Percentiles rank a stretch among this genome's conserved stretches.
These are phyloP conservation scores for Erodium moschatum DNA, from an alignment of 441 rosid genomes.

Conservation along the genomic window DNA sequence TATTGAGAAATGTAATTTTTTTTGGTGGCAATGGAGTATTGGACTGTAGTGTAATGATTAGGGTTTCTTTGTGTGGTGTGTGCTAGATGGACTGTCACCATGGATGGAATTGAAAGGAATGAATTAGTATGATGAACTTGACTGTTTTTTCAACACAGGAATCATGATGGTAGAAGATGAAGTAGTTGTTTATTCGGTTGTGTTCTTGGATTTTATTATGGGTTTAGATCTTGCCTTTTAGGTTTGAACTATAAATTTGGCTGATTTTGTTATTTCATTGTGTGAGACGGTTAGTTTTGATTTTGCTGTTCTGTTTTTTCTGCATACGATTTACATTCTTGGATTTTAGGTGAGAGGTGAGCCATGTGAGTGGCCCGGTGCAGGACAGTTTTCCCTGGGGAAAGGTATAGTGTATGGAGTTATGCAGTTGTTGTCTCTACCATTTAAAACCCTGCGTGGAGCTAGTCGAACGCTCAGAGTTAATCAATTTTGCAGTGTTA, in stretches of 20 bases:
- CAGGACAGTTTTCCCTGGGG: constrained; percentile 65
- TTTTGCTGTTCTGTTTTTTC: neutral
- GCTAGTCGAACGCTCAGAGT: constrained; percentile 81
- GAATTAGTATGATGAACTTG: neutral
- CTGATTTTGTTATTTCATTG: neutral
- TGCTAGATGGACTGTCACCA: neutral
- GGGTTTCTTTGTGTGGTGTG: neutral
- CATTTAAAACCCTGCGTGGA: constrained; percentile 77
- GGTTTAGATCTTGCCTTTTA: neutral
- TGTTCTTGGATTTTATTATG: neutral
- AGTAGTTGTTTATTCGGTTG: neutral
- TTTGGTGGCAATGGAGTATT: neutral
- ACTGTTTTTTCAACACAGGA: neutral
- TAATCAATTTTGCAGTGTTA: constrained; percentile 75
- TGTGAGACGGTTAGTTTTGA: neutral
- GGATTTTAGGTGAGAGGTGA: constrained; percentile 38
- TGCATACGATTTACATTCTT: constrained; percentile 7
- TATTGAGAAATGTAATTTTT: neutral
- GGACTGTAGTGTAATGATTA: neutral
- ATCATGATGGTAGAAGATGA: neutral
- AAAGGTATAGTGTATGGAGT: constrained; percentile 78
- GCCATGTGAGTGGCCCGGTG: constrained; percentile 65
- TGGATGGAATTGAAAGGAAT: neutral
- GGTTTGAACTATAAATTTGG: neutral
- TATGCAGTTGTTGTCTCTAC: constrained; percentile 57